Evolutionary conservation across 169 alveolate genomes (phyloP).

Genomic region (Cryptosporidium bovis): DNA sequence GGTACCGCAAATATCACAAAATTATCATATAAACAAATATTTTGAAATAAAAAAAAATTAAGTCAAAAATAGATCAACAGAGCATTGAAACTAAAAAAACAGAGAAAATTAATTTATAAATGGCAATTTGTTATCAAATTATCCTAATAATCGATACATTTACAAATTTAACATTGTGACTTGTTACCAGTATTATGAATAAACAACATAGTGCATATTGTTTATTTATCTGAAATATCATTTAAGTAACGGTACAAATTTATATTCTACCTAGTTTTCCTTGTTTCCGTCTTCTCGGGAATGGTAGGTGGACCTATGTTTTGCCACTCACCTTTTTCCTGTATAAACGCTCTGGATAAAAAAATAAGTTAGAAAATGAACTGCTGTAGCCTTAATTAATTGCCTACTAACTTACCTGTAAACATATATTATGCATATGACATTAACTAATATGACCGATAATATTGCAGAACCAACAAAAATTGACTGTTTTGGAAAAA

Average conservation of each 20-base stretch:
- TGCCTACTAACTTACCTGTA: conserved; percentile 46
- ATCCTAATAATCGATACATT: no score
- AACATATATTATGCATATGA: conserved; percentile 46
- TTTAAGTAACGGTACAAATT: not conserved
- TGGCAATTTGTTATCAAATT: no score
- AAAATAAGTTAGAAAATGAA: not conserved
- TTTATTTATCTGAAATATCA: not conserved
- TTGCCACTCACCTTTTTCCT: conserved; percentile 73
- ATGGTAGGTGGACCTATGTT: conserved; percentile 71
- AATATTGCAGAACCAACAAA: conserved; percentile 57
- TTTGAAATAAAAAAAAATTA: no score
- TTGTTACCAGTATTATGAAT: no score
- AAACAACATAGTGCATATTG: no score
- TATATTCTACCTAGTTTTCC: conserved; percentile 24
- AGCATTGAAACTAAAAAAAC: no score
- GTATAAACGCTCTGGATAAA: conserved; percentile 44
- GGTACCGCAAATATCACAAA: no score
- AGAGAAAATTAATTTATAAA: no score
- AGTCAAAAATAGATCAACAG: no score
- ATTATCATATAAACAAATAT: no score
- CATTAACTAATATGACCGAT: conserved; percentile 53
- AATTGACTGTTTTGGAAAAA: conserved; percentile 42
- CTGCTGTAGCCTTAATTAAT: not conserved
- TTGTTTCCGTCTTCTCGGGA: conserved; percentile 9
- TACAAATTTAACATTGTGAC: no score